Base-by-base conservation (phyloP, 805 yeast genomes). In the Candida verbasci region DNA sequence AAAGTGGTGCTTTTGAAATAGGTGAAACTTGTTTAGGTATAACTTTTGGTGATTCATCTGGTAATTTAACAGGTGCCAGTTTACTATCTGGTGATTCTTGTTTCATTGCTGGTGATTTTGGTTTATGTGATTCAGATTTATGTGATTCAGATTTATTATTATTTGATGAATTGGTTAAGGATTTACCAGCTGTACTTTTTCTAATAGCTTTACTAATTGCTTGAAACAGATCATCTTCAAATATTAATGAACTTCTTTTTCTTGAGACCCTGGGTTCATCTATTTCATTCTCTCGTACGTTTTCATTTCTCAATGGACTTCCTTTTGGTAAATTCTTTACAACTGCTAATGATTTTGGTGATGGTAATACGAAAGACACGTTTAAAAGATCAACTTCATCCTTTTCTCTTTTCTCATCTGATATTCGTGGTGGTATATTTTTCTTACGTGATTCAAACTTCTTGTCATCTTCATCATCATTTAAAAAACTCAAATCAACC, bases 201-300 rank as follows among this genome's bases (percentile, higher is more conserved):
- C 74, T 47, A 7, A 71, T 68, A 2, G 73, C 69, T 4, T 63
- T 60, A 40, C 70, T 62, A n/a, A 70, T 70, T 0, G 72, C 72
- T 40, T 68, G 70, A 41, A 70, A 70, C 6, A 76, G 71, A 35
- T 62, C 65, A 29, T 68, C 71, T n/a, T 28, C 20, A n/a, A 21
- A 17, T 3, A 31, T 8, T 23, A 22, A 9, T 23, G 9, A 24
- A 22, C 6, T 24, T 14, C 11, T n/a, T n/a, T 26, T 25, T 17
- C 33, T 34, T 21, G 18, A 9, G 18, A 20, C 16, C 16, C 24
- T 8, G 3, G 28, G 14, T 24, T 17, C 25, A 4, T 24, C 15
- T 24, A 3, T 24, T 9, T 17, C 10, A 6, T 7, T 14, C n/a
- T 17, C 17, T 4, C 5, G 3, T 14, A 18, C 3, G 4, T 10